Evolutionary conservation across 2,329 filamentous ascomycete genomes (phyloP).

Genomic region (Pleoardoris graminearum): DNA sequence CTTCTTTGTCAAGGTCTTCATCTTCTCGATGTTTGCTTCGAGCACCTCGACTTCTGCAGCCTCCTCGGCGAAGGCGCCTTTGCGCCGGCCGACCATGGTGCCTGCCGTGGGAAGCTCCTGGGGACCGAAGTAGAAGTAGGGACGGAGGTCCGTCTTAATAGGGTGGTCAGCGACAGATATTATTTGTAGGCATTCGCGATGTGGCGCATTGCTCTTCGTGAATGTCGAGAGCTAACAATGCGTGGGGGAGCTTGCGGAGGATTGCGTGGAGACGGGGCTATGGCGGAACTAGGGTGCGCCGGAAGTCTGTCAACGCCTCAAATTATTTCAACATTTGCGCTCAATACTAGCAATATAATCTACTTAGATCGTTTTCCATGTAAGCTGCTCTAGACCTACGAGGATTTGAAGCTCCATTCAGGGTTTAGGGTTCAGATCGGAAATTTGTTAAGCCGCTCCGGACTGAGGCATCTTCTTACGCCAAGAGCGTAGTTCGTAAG

Average conservation of each 20-base stretch:
- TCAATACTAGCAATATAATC: no score
- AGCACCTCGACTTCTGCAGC: conserved; percentile 69
- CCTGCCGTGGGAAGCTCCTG: conserved; percentile 22
- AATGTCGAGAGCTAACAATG: conserved; percentile 9
- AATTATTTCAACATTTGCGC: no score
- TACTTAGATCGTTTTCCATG: no score
- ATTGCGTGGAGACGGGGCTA: conserved; percentile 22
- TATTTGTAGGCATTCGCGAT: neutral
- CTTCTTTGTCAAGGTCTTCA: conserved; percentile 89
- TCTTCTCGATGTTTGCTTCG: conserved; percentile 80
- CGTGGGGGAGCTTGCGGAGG: conserved; percentile 33
- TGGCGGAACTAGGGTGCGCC: conserved; percentile 27
- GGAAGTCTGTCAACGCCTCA: conserved; percentile 7
- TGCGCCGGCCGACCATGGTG: conserved; percentile 58
- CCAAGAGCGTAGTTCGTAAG: no score
- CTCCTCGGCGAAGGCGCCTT: conserved; percentile 65
- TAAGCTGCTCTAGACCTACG: no score
- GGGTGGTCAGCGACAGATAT: neutral
- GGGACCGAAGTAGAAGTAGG: conserved; percentile 16
- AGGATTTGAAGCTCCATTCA: no score
- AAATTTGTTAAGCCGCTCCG: no score
- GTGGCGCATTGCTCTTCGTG: conserved; percentile 3
- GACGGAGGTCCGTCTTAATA: conserved; percentile 1
- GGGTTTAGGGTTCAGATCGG: no score
- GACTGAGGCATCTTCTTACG: no score